These are phyloP conservation scores for Eucalyptus cladocalyx DNA, from an alignment of 345 rosid species.

Conservation along the genomic window DNA sequence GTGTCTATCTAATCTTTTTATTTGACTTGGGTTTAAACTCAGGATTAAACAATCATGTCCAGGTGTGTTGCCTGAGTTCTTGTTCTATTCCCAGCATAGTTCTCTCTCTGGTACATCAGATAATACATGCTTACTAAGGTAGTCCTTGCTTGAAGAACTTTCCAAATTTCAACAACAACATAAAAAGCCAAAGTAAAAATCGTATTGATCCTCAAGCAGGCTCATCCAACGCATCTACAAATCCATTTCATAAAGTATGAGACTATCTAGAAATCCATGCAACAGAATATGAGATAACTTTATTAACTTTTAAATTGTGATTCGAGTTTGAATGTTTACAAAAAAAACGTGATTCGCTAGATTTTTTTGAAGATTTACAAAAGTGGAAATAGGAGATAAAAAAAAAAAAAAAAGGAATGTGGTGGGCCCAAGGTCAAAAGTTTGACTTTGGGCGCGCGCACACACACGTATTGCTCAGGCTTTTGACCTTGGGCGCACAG, in stretches of 20 bases:
- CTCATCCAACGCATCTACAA: neutral
- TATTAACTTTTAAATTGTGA: no score
- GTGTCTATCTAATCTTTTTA: neutral
- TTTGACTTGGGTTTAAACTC: neutral
- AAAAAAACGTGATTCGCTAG: no score
- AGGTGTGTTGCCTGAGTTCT: neutral
- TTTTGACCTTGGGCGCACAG: no score
- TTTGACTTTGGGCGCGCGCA: no score
- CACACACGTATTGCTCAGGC: no score
- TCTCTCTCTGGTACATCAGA: neutral
- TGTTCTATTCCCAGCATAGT: neutral
- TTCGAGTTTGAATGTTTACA: no score
- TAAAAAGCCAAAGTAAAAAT: neutral
- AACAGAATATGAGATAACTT: neutral
- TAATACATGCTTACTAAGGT: neutral
- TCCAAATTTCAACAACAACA: neutral
- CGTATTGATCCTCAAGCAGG: neutral
- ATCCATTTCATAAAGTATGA: neutral
- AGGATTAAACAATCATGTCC: neutral
- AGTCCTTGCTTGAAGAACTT: neutral
- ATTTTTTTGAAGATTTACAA: no score
- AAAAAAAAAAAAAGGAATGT: no score
- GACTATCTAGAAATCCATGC: neutral
- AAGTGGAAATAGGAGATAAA: no score
- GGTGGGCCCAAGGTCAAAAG: no score